Base-by-base conservation (phyloP, 179 eudicot species). In the Patellifolia procumbens region DNA sequence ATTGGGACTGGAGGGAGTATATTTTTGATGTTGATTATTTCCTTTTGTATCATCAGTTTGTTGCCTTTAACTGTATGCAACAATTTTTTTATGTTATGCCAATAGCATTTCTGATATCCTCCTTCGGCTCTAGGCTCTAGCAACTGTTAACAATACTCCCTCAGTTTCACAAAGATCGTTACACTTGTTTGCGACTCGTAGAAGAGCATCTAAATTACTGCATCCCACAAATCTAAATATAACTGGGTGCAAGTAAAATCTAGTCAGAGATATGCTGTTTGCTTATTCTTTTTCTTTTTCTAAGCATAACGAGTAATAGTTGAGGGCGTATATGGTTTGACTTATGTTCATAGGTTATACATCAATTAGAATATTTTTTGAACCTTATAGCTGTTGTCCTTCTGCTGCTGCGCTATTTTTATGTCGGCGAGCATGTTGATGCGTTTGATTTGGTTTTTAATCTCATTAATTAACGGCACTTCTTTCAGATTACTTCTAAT, bases 401-500 rank as follows among this genome's bases (percentile, higher is more conserved):
- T 22, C 49, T 15, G 31, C 29, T 68, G n/a, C 7, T 68, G 58
- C 16, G 15, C 15, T 5, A 46, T 29, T 28, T 28, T 7, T 68
- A 29, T 48, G 39, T 24, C 48, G 39, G 42, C 48, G 22, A 68
- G 34, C 39, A 68, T 68, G 15, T 26, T 20, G 16, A 9, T 48
- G 7, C 26, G 61, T 70, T n/a, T 52, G 43, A 34, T 52, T 32
- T 20, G 16, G 20, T 73, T 37, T 48, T 15, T 2, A 28, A 2
- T 28, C 4, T 58, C 17, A 16, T 43, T 37, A 19, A 48, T 8
- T 64, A 15, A 20, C 51, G 62, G 35, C 70, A 11, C 46, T 61
- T 58, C 12, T 73, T 70, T 81, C 72, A 96, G 99, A 96, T 96
- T 66, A 93, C 99, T 53, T 93, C 98, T 72, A 89, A 86, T 17